Base-by-base conservation (phyloP, 2,329 filamentous ascomycete genomes). In the Pseudogymnoascus sp. region DNA sequence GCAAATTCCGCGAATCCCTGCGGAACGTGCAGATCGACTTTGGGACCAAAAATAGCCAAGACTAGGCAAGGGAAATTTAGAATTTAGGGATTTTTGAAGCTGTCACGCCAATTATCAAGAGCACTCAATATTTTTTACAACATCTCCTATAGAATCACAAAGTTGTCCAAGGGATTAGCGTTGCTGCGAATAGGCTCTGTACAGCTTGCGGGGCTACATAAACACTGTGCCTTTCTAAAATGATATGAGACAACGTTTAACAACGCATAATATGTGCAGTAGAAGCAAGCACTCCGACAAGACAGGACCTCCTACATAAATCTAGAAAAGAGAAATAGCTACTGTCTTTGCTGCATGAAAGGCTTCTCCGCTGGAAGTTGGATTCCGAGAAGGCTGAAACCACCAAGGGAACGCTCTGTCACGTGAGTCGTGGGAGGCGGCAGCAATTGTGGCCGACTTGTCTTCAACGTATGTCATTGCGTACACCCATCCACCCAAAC, bases 391-490 rank as follows among this genome's bases (percentile, higher is more conserved):
- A 33, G 44, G 44, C 27, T 55, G 29, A 21, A 55, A 55, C 29
- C 48, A 55, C 9, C 48, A 55, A 55, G 48, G 48, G 29, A 55
- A 55, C 29, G 48, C n/a, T 55, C 13, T 55, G 48, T 55, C 48
- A 55, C 48, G 48, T 55, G 48, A 21, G 48, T 33, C 29, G 29
- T 51, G 29, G 48, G 48, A 55, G 48, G 48, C 29, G 29, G 29
- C 29, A 55, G 29, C 29, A 55, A 51, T 55, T 55, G 48, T 55
- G 48, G 48, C 48, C 10, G 48, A 35, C 48, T 35, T 55, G 48
- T 33, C 44, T 55, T 55, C 48, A 12, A 55, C 48, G 29, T 35
- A 55, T 33, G 48, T 55, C 48, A 55, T 55, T 55, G 48, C 48
- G 48, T 55, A 55, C 48, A 55, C 48, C 35, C 48, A 8, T 55